phyloP scores from a whole-genome alignment of 805 yeast genomes.

The Saccharomycopsis amapae region DNA sequence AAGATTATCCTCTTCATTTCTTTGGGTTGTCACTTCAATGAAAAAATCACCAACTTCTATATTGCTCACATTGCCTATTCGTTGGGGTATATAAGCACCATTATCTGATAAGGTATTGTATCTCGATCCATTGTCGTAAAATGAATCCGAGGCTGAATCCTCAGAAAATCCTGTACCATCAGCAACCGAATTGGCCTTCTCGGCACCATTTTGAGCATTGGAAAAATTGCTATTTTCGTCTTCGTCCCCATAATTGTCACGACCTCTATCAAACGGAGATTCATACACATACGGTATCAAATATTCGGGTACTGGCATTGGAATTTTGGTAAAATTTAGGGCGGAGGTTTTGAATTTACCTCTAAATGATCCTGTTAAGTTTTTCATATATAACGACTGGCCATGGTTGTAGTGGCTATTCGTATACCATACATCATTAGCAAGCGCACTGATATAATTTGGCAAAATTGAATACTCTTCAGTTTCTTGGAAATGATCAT shows the following conservation, averaged over 20 bases:
- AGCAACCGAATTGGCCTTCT: constrained; percentile 25
- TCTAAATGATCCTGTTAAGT: constrained; percentile 41
- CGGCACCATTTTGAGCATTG: constrained; percentile 2
- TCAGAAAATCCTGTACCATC: constrained; percentile 24
- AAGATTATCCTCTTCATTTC: neutral
- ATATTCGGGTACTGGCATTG: constrained; percentile 32
- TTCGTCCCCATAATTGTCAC: constrained; percentile 11
- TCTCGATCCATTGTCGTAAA: constrained; percentile 22
- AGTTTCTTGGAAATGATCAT: constrained; percentile 40
- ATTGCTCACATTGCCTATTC: constrained; percentile 30
- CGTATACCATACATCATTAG: constrained; percentile 47
- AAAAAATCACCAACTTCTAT: constrained; percentile 27
- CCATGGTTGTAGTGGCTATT: neutral
- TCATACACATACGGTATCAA: constrained; percentile 28
- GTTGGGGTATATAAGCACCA: neutral
- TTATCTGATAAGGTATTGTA: constrained; percentile 12
- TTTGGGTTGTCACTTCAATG: constrained; percentile 5
- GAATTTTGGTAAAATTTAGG: constrained; percentile 20
- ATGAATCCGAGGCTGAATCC: neutral
- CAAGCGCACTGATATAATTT: constrained; percentile 40
- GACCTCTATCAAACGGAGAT: constrained; percentile 21
- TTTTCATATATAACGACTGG: constrained; percentile 30
- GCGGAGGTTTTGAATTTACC: constrained; percentile 34
- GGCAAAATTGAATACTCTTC: constrained; percentile 56
- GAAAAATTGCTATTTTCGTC: constrained; percentile 12